phyloP scores from a whole-genome alignment of 164 flowering plant genomes.

The Vitis cinerea region DNA sequence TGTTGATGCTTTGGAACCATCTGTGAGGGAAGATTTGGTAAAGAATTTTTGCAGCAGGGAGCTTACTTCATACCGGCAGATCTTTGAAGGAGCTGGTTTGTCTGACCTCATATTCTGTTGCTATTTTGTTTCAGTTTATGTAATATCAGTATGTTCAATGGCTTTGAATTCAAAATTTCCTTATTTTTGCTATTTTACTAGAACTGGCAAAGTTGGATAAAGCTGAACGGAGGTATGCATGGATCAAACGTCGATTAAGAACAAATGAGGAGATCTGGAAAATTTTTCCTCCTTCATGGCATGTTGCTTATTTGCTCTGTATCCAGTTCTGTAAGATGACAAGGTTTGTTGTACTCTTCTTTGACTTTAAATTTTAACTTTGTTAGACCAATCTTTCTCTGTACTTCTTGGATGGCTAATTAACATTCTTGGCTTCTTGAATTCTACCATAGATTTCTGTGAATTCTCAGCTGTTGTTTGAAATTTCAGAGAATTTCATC shows the following conservation, averaged over 20 bases:
- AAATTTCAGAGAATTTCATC: too few species aligned
- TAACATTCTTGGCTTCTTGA: background rate
- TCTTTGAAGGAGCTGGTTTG: slow-evolving; percentile 99
- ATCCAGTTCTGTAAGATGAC: slow-evolving; percentile 97
- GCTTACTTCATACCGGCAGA: slow-evolving; percentile 92
- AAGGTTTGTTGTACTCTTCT: slow-evolving; percentile 49
- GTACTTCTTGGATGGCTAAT: background rate
- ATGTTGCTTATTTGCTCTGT: slow-evolving; percentile 86
- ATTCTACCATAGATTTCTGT: too few species aligned
- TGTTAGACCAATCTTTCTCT: background rate
- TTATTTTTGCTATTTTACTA: slow-evolving; percentile 16
- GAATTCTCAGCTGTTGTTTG: too few species aligned
- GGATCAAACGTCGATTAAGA: slow-evolving; percentile 96
- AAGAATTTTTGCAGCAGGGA: slow-evolving; percentile 90
- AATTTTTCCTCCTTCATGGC: slow-evolving; percentile 92
- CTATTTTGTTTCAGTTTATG: background rate
- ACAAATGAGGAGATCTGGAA: slow-evolving; percentile 99
- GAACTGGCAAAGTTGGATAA: slow-evolving; percentile 96
- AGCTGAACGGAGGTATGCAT: slow-evolving; percentile 94
- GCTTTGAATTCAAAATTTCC: slow-evolving; percentile 7
- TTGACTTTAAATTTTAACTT: background rate
- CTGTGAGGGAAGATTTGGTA: slow-evolving; percentile 95
- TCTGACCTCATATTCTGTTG: slow-evolving; percentile 8
- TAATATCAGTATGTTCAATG: background rate
- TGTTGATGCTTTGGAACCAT: slow-evolving; percentile 97